These are phyloP conservation scores for Glycine soja DNA, from an alignment of 306 rosid genomes.

Conservation along the genomic window DNA sequence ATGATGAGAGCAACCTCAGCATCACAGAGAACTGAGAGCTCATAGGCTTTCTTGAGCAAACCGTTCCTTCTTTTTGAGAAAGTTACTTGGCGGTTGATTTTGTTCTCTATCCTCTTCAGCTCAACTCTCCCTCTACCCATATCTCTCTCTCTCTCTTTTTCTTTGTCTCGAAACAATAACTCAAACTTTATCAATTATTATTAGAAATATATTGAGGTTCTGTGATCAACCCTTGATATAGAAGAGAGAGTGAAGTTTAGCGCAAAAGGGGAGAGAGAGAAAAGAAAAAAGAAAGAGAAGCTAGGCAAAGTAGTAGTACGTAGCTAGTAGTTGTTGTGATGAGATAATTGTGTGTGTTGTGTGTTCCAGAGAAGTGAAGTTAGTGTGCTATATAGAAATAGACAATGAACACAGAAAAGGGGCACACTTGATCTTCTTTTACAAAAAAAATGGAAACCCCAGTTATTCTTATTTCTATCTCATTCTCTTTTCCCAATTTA, in stretches of 20 bases:
- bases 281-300: no score
- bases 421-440: constrained; percentile 53
- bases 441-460: constrained; percentile 65
- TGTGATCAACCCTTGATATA: constrained; percentile 16
- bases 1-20: constrained; percentile 72
- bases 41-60: constrained; percentile 66
- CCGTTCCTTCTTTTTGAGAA: constrained; percentile 67
- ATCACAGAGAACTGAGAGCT: constrained; percentile 61
- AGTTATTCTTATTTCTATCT: constrained; percentile 47
- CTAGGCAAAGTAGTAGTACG: background rate
- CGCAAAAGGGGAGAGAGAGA: constrained; percentile 11
- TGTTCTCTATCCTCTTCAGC: constrained; percentile 87
- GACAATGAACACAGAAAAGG: constrained; percentile 50
- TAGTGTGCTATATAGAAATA: constrained; percentile 57
- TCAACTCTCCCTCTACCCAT: constrained; percentile 94
- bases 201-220: constrained; percentile 42
- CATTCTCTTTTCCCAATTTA: constrained; percentile 53
- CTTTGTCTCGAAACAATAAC: constrained; percentile 45
- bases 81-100: constrained; percentile 62
- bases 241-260: constrained; percentile 22
- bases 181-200: constrained; percentile 33
- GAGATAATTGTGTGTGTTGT: constrained; percentile 32
- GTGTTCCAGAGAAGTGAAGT: constrained; percentile 60
- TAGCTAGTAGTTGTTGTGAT: constrained; percentile 6
- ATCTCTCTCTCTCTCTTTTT: constrained; percentile 41